Evolutionary conservation across 2,329 filamentous ascomycete genomes (phyloP).

Genomic region (Talaromyces piceae): DNA sequence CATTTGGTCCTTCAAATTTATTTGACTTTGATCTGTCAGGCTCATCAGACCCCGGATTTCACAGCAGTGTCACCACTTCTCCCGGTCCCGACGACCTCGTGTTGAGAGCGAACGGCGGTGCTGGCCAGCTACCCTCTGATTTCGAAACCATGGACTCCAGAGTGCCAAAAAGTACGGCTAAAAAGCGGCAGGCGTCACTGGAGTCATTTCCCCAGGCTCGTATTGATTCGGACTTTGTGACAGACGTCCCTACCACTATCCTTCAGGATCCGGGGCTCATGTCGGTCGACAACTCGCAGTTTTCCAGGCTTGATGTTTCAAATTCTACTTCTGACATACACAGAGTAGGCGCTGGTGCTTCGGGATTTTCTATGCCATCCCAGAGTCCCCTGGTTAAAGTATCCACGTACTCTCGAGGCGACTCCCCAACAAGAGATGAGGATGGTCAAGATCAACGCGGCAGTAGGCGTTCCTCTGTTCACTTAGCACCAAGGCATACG

Average conservation of each 20-base stretch:
- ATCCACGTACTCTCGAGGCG: constrained; percentile 35
- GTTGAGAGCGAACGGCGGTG: not conserved
- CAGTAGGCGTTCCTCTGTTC: constrained; percentile 26
- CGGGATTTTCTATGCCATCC: constrained; percentile 19
- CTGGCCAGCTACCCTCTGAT: not conserved
- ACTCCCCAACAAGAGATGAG: constrained; percentile 34
- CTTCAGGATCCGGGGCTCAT: not conserved
- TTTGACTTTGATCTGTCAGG: constrained; percentile 6
- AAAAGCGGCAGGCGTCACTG: not conserved
- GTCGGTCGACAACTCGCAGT: constrained; percentile 10
- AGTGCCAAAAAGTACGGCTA: not conserved
- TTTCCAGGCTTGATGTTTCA: constrained; percentile 12
- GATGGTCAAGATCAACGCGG: constrained; percentile 16
- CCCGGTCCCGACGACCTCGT: not conserved
- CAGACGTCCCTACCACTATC: not conserved
- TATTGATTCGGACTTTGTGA: not conserved
- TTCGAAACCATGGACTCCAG: not conserved
- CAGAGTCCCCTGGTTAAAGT: constrained; percentile 40
- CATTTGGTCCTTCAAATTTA: constrained; percentile 5
- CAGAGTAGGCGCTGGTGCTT: constrained; percentile 16
- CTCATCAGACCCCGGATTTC: constrained; percentile 1
- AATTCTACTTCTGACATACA: constrained; percentile 15
- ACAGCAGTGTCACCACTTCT: constrained; percentile 1
- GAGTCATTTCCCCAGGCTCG: not conserved
- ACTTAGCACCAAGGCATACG: constrained; percentile 28